Evolutionary conservation across 176 grass and related monocot species (phyloP).

Genomic region (bread wheat (Triticum aestivum)): DNA sequence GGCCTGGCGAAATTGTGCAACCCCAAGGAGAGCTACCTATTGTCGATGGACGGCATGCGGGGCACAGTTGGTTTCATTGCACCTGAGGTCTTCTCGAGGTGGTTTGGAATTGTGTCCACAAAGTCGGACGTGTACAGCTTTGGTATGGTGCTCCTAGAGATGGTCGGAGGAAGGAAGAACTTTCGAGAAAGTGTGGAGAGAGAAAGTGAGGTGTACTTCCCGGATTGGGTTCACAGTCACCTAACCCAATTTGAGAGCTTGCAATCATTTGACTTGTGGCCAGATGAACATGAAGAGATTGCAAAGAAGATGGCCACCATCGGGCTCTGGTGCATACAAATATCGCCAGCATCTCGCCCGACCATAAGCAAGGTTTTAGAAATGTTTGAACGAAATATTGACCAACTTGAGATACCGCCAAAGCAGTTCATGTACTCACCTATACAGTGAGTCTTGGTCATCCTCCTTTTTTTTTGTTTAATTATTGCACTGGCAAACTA

Average conservation of each 20-base stretch:
- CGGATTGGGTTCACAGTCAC: no score
- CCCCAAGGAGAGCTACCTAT: constrained; percentile 29
- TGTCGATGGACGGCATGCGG: constrained; percentile 43
- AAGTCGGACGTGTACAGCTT: constrained; percentile 64
- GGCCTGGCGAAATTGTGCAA: constrained; percentile 48
- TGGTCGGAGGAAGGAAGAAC: constrained; percentile 50
- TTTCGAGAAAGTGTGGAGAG: constrained; percentile 12
- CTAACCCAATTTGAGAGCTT: no score
- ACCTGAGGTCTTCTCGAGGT: neutral
- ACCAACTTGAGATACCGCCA: constrained; percentile 36
- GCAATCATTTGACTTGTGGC: no score
- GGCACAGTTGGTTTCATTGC: constrained; percentile 41
- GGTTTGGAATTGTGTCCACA: constrained; percentile 34
- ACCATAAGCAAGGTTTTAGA: constrained; percentile 46
- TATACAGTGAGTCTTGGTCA: no score
- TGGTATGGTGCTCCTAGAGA: constrained; percentile 53
- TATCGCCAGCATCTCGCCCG: neutral
- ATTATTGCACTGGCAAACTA: no score
- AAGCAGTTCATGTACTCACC: neutral
- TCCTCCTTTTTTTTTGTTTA: no score
- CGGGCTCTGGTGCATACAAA: constrained; percentile 39
- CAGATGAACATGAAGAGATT: constrained; percentile 28
- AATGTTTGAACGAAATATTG: constrained; percentile 38
- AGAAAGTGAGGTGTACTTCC: no score
- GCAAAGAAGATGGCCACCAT: constrained; percentile 31